Percentiles rank a stretch among this genome's conserved stretches.
phyloP scores from a whole-genome alignment of 2,329 filamentous ascomycete genomes.

The Calonectria hongkongensis region DNA sequence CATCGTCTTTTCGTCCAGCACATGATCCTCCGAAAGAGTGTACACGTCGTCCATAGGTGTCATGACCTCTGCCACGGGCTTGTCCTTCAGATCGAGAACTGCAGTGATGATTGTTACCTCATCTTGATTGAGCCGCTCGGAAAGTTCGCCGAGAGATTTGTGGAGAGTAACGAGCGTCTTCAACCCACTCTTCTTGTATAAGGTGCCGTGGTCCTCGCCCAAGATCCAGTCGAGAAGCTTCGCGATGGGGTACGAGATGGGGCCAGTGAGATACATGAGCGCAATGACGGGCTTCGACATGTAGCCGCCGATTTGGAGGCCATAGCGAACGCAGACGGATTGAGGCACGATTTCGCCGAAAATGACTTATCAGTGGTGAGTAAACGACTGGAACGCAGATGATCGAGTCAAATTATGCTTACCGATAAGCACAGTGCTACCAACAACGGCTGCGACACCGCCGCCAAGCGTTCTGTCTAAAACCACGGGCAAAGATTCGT shows the following conservation, averaged over 20 bases:
- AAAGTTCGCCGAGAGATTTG: constrained; percentile 89
- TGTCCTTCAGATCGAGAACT: constrained; percentile 96
- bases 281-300: constrained; percentile 91
- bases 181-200: constrained; percentile 98
- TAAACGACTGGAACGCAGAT: constrained; percentile 36
- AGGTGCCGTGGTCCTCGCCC: constrained; percentile 94
- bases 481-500: constrained; percentile 96
- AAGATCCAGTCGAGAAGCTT: constrained; percentile 96
- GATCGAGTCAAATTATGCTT: constrained; percentile 57
- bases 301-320: constrained; percentile 94
- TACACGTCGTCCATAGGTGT: constrained; percentile 99
- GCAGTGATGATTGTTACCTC: constrained; percentile 99
- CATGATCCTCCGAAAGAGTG: constrained; percentile 94
- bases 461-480: constrained; percentile 95
- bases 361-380: constrained; percentile 79
- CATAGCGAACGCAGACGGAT: constrained; percentile 96
- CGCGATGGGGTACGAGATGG: constrained; percentile 94
- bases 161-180: constrained; percentile 98
- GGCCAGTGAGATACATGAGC: constrained; percentile 94
- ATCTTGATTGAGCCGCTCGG: constrained; percentile 94
- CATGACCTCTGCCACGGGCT: constrained; percentile 96
- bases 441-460: constrained; percentile 94
- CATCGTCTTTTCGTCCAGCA: constrained; percentile 95
- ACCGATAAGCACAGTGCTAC: constrained; percentile 96
- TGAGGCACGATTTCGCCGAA: constrained; percentile 98